Evolutionary conservation across 345 rosid genomes (phyloP).

Genomic region (Linum tenue): DNA sequence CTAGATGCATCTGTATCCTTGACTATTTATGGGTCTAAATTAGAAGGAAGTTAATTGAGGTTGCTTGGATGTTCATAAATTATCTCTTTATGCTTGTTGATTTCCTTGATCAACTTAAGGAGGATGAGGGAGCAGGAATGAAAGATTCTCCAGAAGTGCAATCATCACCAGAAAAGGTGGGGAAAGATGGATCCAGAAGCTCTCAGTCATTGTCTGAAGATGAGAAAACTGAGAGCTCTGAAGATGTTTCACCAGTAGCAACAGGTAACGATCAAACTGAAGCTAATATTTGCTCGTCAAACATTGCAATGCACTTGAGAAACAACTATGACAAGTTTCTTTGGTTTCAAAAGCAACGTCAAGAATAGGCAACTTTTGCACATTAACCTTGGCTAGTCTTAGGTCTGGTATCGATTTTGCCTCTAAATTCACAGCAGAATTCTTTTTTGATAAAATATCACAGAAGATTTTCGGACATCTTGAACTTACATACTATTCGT

Average conservation of each 20-base stretch:
- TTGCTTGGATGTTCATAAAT: constrained; percentile 11
- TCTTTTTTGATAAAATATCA: too few relatives aligned
- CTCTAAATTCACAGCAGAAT: too few relatives aligned
- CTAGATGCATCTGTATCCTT: constrained; percentile 47
- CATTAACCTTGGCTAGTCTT: background rate
- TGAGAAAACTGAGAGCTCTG: constrained; percentile 34
- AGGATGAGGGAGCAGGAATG: constrained; percentile 32
- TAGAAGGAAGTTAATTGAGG: background rate
- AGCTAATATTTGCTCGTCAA: background rate
- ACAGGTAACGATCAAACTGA: constrained; percentile 20
- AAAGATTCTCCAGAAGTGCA: constrained; percentile 31
- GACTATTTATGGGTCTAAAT: constrained; percentile 6
- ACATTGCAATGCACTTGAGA: background rate
- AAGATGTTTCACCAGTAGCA: constrained; percentile 38
- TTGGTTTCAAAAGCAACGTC: background rate
- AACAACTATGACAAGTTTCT: too few relatives aligned
- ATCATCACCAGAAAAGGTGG: constrained; percentile 22
- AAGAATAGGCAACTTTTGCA: background rate
- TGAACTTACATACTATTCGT: too few relatives aligned
- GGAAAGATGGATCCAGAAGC: constrained; percentile 27
- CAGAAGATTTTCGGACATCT: too few relatives aligned
- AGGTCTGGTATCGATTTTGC: background rate
- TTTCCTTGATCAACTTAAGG: constrained; percentile 50
- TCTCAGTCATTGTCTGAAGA: constrained; percentile 44
- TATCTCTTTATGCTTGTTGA: constrained; percentile 21